phyloP scores from a whole-genome alignment of 805 yeast species.

The Saccharomycopsis sp. region DNA sequence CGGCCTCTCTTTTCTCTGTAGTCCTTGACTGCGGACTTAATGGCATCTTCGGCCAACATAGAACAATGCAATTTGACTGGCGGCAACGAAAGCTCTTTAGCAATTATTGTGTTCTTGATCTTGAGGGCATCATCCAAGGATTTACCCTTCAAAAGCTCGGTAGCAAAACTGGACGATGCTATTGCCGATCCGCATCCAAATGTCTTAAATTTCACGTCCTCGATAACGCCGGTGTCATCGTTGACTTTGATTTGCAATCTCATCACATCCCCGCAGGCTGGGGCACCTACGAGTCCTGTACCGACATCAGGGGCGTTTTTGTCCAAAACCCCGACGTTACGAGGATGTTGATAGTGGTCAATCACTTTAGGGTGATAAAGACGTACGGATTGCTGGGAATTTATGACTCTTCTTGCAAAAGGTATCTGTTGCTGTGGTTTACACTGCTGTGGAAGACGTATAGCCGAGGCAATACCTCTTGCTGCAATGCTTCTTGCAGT shows the following conservation, averaged over 20 bases:
- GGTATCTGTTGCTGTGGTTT: background rate
- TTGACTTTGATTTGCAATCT: conserved; percentile 90
- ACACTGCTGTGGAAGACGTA: background rate
- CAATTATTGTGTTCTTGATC: conserved; percentile 90
- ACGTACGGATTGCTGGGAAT: conserved; percentile 26
- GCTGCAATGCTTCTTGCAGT: background rate
- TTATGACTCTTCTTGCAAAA: background rate
- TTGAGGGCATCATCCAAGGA: conserved; percentile 87
- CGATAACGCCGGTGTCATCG: conserved; percentile 82
- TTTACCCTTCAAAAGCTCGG: conserved; percentile 93
- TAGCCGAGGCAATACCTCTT: background rate
- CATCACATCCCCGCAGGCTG: conserved; percentile 99
- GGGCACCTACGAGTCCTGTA: conserved; percentile 97
- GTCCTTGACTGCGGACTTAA: conserved; percentile 94
- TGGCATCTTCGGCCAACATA: conserved; percentile 98
- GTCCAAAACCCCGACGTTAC: conserved; percentile 92
- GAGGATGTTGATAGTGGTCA: conserved; percentile 93
- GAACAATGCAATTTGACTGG: conserved; percentile 98
- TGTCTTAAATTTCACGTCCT: conserved; percentile 95
- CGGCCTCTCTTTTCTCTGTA: conserved; percentile 71
- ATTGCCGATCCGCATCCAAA: conserved; percentile 99
- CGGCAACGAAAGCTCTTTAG: conserved; percentile 89
- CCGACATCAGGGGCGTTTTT: conserved; percentile 75
- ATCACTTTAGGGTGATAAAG: conserved; percentile 88
- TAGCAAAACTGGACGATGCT: conserved; percentile 91